Evolutionary conservation across 1,284 basidiomycete species (phyloP), one percentile per base, ranked within the genome.

Genomic region (Testicularia cyperi): DNA sequence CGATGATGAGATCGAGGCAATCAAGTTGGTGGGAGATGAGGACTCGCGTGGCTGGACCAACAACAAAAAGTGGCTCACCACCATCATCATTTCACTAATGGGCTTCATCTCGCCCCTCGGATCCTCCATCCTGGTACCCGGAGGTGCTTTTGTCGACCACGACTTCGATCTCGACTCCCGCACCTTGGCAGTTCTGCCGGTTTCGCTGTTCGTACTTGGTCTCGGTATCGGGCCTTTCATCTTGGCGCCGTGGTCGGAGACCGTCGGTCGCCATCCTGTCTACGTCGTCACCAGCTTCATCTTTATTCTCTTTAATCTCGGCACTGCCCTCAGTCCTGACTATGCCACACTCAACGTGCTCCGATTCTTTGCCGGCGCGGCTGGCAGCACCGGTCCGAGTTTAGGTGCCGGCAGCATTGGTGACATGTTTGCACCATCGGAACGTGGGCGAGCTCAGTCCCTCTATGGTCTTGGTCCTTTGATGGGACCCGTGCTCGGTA

Each of bases 191-290:
- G 30, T 70, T 5, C 41, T 72, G 1, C 70, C 70, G 20, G 63
- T 70, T 7, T 61, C 54, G 18, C 26, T 70, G 19, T 72, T 67
- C 27, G 62, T 70, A 14, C 31, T 71, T 5, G 65, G 70, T n/a
- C 46, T 65, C 7, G 62, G 69, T 4, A 54, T 68, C 7, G 80
- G 80, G 0, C 80, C 80, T 1, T 81, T 81, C 61, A 27, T 80
- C 8, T 78, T 80, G 37, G 78, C 80, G 0, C 80, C 80, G 0
- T 75, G 79, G 9, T 74, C 72, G 5, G 80, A 81, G 67, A 74
- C 80, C 14, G 78, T 77, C 24, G 80, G 80, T 4, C 53, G 80
- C 0, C 78, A 78, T 43, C 58, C 70, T 0, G 78, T 79, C 0
- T 81, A 80, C 46, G 47, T 64, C 22, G n/a, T 53, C 32, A 67